A percentile compares a stretch with the other conserved stretches of the same genome.
phyloP scores from a whole-genome alignment of 2,329 filamentous ascomycete genomes.

The Penicillium nordicum region DNA sequence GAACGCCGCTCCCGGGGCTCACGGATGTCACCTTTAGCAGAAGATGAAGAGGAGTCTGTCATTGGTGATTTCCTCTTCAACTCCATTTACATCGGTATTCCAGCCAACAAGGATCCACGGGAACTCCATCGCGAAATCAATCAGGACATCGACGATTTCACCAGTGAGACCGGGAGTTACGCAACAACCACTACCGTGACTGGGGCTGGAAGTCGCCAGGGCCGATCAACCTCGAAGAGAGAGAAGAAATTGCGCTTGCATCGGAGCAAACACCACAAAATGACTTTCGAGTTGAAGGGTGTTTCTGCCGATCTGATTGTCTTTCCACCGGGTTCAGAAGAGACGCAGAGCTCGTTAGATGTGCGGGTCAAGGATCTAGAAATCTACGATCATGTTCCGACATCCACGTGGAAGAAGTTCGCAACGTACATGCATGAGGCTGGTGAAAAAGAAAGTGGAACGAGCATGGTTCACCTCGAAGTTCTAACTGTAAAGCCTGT shows the following conservation, averaged over 20 bases:
- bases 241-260: constrained; percentile 67
- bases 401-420: constrained; percentile 98
- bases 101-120: constrained; percentile 76
- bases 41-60: constrained; percentile 73
- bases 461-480: constrained; percentile 87
- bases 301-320: constrained; percentile 77
- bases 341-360: constrained; percentile 85
- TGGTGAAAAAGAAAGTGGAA: constrained; percentile 78
- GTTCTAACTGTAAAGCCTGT: constrained; percentile 84
- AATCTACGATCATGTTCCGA: constrained; percentile 89
- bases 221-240: constrained; percentile 36
- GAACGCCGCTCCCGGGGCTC: constrained; percentile 65
- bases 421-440: constrained; percentile 87
- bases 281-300: constrained; percentile 87
- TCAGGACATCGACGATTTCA: constrained; percentile 77
- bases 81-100: constrained; percentile 95
- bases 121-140: constrained; percentile 84
- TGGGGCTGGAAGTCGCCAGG: constrained; percentile 37
- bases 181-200: constrained; percentile 65
- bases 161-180: constrained; percentile 85
- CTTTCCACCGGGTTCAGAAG: constrained; percentile 71
- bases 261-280: constrained; percentile 88
- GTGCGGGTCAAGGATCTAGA: constrained; percentile 78
- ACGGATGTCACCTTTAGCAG: constrained; percentile 51
- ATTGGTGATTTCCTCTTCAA: constrained; percentile 98